Evolutionary conservation across 1,284 basidiomycete genomes (phyloP).

Genomic region (Lignosus rhinocerotis): DNA sequence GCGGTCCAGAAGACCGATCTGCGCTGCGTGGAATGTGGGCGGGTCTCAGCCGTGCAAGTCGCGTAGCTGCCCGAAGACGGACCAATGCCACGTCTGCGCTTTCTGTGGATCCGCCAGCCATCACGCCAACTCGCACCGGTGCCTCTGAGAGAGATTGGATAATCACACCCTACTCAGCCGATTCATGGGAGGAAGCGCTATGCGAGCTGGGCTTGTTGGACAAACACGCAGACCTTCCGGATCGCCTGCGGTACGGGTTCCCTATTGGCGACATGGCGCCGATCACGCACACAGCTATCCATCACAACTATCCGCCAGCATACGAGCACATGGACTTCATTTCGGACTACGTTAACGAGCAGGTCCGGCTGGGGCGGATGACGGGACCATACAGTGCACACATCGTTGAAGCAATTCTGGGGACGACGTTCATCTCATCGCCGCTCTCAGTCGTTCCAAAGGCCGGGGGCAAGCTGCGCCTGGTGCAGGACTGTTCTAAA

Average conservation of each 20-base stretch:
- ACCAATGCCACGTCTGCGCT: neutral
- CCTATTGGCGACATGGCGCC: neutral
- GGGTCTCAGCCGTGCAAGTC: neutral
- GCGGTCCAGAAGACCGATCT: neutral
- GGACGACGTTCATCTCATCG: neutral
- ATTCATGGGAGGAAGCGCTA: neutral
- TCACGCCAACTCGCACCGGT: neutral
- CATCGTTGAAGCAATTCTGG: neutral
- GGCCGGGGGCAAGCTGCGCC: neutral
- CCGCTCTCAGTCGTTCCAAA: neutral
- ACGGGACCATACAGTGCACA: neutral
- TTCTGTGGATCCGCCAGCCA: neutral
- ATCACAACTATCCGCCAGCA: neutral
- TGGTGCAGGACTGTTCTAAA: neutral
- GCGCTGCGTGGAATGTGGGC: neutral
- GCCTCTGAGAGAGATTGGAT: neutral
- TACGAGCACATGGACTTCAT: neutral
- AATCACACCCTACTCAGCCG: neutral
- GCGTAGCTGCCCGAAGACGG: neutral
- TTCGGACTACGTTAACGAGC: neutral
- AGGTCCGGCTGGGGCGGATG: neutral
- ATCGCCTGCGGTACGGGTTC: neutral
- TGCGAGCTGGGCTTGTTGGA: neutral
- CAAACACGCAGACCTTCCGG: neutral
- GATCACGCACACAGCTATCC: neutral